Conservation (phyloP, 225 moss, liverwort and hornwort genomes). For the Asterella californica region DNA sequence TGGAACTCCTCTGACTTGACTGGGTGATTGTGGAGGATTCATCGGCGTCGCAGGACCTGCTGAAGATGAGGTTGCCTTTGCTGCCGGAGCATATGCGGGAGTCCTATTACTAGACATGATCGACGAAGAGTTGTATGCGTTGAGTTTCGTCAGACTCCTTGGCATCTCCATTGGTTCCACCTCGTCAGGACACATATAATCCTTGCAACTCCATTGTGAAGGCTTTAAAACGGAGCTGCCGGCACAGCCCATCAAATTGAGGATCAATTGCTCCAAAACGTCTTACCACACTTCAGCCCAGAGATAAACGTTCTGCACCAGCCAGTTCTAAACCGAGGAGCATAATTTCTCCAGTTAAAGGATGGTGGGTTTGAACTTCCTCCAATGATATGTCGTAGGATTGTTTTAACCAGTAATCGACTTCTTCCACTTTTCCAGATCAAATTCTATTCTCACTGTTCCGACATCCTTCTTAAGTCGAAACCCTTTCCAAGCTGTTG, state of each 20-base stretch:
- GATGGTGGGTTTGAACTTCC: too few relatives aligned
- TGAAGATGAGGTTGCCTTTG: not conserved
- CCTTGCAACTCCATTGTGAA: slow-evolving; percentile 25
- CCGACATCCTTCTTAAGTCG: too few relatives aligned
- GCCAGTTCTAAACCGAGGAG: not conserved
- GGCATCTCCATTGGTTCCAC: slow-evolving; percentile 40
- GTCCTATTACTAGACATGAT: slow-evolving; percentile 10
- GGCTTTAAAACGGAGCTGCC: slow-evolving; percentile 10
- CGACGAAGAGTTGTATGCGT: slow-evolving; percentile 21
- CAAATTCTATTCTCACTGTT: too few relatives aligned
- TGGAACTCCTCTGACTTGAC: not conserved
- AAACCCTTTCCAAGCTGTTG: too few relatives aligned
- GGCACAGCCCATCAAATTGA: slow-evolving; percentile 38
- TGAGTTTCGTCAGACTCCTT: not conserved
- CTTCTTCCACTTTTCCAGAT: too few relatives aligned
- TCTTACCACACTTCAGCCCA: not conserved
- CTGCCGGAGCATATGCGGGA: not conserved
- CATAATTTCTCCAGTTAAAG: too few relatives aligned
- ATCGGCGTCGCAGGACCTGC: slow-evolving; percentile 2
- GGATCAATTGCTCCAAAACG: not conserved
- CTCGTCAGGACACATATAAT: slow-evolving; percentile 12
- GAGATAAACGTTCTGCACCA: not conserved
- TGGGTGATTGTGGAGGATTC: not conserved
- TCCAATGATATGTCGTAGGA: too few relatives aligned
- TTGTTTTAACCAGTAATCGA: too few relatives aligned